A percentile compares a stretch with the other conserved stretches of the same genome.
Conservation (phyloP, 2,329 filamentous ascomycete genomes). For the Phyllachora maydis region DNA sequence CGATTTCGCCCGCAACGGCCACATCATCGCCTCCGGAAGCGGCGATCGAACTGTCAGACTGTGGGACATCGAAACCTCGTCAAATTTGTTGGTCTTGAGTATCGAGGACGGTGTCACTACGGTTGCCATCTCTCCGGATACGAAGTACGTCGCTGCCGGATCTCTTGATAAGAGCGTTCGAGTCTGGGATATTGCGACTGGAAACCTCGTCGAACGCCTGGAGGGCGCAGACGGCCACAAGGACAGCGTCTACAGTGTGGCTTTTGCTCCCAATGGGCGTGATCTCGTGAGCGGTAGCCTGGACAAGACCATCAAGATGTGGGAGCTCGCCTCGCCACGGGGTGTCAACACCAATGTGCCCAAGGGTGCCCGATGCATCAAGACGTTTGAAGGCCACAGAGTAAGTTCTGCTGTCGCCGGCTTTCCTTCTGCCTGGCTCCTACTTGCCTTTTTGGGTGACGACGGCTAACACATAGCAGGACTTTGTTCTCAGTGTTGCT, state of each 20-base stretch:
- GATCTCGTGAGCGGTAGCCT: slow-evolving; percentile 87
- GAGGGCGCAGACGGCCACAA: slow-evolving; percentile 91
- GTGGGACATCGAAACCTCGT: slow-evolving; percentile 81
- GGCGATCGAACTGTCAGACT: slow-evolving; percentile 87
- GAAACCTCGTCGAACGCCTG: slow-evolving; percentile 73
- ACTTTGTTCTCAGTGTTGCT: slow-evolving; percentile 91
- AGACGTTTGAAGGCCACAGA: slow-evolving; percentile 93
- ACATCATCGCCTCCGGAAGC: slow-evolving; percentile 86
- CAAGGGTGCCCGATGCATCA: slow-evolving; percentile 82
- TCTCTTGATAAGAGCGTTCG: slow-evolving; percentile 95
- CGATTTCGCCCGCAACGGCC: slow-evolving; percentile 84
- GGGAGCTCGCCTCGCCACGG: slow-evolving; percentile 66
- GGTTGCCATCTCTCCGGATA: slow-evolving; percentile 90
- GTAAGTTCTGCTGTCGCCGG: slow-evolving; percentile 34
- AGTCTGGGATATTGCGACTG: slow-evolving; percentile 82
- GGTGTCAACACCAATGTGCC: slow-evolving; percentile 43
- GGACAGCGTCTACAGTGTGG: slow-evolving; percentile 90
- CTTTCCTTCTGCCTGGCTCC: no score
- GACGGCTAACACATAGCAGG: no score
- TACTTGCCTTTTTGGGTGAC: no score
- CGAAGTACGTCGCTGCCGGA: slow-evolving; percentile 81
- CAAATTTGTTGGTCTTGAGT: slow-evolving; percentile 63
- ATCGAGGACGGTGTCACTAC: slow-evolving; percentile 97
- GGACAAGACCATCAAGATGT: slow-evolving; percentile 99
- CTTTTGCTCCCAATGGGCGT: slow-evolving; percentile 83